Evolutionary conservation across 306 rosid genomes (phyloP).

Genomic region (Fagus sylvatica): DNA sequence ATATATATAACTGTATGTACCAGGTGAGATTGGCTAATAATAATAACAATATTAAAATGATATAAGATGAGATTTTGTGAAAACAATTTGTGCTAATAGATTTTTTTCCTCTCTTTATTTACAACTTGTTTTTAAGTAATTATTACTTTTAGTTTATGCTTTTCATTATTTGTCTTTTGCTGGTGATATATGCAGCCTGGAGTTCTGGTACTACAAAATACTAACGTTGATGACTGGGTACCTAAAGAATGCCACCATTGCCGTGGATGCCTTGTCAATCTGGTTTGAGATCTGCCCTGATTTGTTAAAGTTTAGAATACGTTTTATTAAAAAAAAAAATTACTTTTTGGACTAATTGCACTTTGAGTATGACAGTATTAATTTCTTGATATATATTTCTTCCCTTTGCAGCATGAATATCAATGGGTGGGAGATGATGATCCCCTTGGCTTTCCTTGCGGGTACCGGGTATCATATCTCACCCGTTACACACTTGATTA

Average conservation of each 20-base stretch:
- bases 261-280: constrained; percentile 72
- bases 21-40: too few relatives aligned
- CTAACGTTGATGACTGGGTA: constrained; percentile 67
- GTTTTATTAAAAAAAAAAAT: not conserved
- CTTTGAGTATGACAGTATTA: not conserved
- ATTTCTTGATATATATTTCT: not conserved
- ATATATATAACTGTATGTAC: too few relatives aligned
- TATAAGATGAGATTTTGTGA: too few relatives aligned
- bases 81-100: not conserved
- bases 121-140: not conserved
- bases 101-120: too few relatives aligned
- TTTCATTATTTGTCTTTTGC: not conserved
- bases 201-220: constrained; percentile 76
- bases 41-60: too few relatives aligned
- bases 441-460: constrained; percentile 72
- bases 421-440: constrained; percentile 87
- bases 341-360: not conserved
- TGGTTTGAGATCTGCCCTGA: constrained; percentile 36
- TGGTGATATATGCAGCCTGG: constrained; percentile 43
- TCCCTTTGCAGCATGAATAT: constrained; percentile 63
- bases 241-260: constrained; percentile 59
- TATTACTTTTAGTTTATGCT: not conserved
- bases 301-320: not conserved
- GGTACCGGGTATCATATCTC: constrained; percentile 59
- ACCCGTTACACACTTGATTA: too few relatives aligned